phyloP scores from a whole-genome alignment of 768 basidiomycete species.

The Boletellus emodensis region DNA sequence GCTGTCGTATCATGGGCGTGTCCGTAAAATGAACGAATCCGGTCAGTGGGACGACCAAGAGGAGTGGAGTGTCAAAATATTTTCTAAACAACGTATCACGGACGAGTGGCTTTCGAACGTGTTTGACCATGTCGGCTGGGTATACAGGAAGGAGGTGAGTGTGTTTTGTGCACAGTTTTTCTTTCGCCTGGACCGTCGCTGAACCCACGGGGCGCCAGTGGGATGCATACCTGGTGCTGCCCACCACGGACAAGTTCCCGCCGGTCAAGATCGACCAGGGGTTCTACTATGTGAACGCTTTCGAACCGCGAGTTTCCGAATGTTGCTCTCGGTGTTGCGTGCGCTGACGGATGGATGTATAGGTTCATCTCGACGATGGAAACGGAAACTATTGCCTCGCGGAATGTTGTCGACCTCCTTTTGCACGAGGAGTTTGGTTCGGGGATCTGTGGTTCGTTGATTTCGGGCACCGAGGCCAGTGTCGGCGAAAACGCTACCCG shows the following conservation, averaged over 20 bases:
- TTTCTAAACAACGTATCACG: conserved; percentile 60
- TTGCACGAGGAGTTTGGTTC: conserved; percentile 68
- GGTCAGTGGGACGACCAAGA: conserved; percentile 21
- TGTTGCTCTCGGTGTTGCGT: background rate
- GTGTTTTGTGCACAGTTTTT: background rate
- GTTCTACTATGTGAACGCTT: conserved; percentile 87
- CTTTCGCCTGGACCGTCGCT: conserved; percentile 1
- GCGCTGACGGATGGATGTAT: background rate
- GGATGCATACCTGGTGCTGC: conserved; percentile 75
- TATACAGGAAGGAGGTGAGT: conserved; percentile 69
- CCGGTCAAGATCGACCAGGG: conserved; percentile 74
- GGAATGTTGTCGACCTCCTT: conserved; percentile 79
- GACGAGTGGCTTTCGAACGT: conserved; percentile 67
- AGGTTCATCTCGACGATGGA: conserved; percentile 94
- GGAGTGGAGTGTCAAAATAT: conserved; percentile 84
- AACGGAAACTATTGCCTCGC: conserved; percentile 78
- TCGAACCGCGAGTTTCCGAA: conserved; percentile 68
- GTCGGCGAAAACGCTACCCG: conserved; percentile 11
- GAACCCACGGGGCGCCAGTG: conserved; percentile 45
- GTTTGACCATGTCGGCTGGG: conserved; percentile 78
- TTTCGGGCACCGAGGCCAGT: conserved; percentile 24
- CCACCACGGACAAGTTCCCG: conserved; percentile 64
- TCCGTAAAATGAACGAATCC: conserved; percentile 30
- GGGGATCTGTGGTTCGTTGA: conserved; percentile 58
- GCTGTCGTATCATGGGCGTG: conserved; percentile 69